Evolutionary conservation across 2,329 filamentous ascomycete species (phyloP).

Genomic region (Ceratocystiopsis minuta): DNA sequence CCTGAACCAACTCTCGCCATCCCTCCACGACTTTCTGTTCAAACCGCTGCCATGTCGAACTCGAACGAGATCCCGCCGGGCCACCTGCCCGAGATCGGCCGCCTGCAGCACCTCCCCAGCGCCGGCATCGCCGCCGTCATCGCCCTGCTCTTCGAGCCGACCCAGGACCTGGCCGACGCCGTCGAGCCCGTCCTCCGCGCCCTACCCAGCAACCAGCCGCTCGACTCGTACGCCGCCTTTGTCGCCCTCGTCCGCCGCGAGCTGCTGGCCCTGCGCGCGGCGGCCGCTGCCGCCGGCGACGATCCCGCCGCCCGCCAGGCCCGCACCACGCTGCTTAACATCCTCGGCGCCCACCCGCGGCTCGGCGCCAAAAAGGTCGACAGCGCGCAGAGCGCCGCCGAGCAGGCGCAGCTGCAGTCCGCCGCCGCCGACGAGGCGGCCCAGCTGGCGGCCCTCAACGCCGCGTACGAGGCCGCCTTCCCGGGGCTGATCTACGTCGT

Average conservation of each 20-base stretch:
- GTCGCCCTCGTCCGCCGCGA: constrained; percentile 47
- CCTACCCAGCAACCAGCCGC: constrained; percentile 27
- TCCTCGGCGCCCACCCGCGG: constrained; percentile 67
- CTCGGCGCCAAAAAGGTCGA: constrained; percentile 67
- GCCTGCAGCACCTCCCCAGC: constrained; percentile 37
- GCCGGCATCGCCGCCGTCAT: constrained; percentile 39
- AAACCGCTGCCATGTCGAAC: constrained; percentile 3
- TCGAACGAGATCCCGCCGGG: background rate
- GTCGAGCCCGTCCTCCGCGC: constrained; percentile 47
- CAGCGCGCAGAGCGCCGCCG: constrained; percentile 62
- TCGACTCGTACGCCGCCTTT: constrained; percentile 49
- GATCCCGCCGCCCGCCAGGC: constrained; percentile 18
- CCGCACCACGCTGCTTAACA: constrained; percentile 43
- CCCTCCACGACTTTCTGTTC: too few relatives aligned
- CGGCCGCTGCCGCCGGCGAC: too few relatives aligned
- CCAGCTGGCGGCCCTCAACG: constrained; percentile 46
- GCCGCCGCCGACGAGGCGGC: constrained; percentile 37
- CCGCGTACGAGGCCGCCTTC: constrained; percentile 62
- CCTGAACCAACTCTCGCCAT: too few relatives aligned
- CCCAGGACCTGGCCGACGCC: constrained; percentile 52
- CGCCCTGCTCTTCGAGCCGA: constrained; percentile 74
- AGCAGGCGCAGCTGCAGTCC: constrained; percentile 60
- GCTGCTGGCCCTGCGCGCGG: constrained; percentile 33
- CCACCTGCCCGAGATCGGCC: constrained; percentile 30
- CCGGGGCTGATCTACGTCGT: constrained; percentile 77